Base-by-base conservation (phyloP, 441 rosid genomes). In the Rhodomyrtus psidioides region DNA sequence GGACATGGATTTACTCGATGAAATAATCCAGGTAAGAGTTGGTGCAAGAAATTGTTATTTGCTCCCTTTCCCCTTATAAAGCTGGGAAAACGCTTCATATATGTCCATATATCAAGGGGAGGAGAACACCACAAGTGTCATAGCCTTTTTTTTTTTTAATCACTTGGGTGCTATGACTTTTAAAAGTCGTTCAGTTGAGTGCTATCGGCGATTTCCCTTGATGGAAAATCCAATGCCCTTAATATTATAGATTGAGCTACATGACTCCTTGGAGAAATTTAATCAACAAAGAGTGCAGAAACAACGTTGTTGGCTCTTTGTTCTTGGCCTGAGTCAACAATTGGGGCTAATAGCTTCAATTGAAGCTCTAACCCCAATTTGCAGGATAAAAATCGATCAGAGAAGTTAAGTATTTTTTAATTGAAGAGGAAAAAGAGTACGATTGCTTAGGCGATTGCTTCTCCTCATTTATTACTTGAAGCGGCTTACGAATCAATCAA, bases 1-100 rank as follows among this genome's bases (percentile, higher is more conserved):
- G 93, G 92, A 94, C 74, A 95, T 94, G 56, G 87, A 87, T 88
- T 81, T 93, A 42, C 85, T 96, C 12, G 95, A 96, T 91, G 98
- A 95, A 94, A 91, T 96, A 84, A 83, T 95, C 89, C 98, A 94
- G 89, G 98, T 94, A 94, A 91, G 92, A 86, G 53, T 58, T 21
- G 4, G n/a, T 39, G 79, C n/a, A 10, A 39, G 49, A 70, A 39
- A 70, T 30, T 1, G n/a, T 70, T 70, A 24, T 39, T 30, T 34
- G 46, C 34, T 23, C 49, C 8, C 49, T 70, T 65, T 65, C 46
- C 76, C 46, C 14, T 65, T 65, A 65, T 19, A 34, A 65, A 34
- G 46, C 76, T 4, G 24, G 76, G 46, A 65, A 39, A 65, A 65
- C 4, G 4, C 26, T 65, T 65, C 46, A 30, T 65, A 17, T 34